Percentiles rank a stretch among this genome's conserved stretches.
These are phyloP conservation scores for Rhinocladiella similis DNA, from an alignment of 2,329 filamentous ascomycete species.

Conservation along the genomic window DNA sequence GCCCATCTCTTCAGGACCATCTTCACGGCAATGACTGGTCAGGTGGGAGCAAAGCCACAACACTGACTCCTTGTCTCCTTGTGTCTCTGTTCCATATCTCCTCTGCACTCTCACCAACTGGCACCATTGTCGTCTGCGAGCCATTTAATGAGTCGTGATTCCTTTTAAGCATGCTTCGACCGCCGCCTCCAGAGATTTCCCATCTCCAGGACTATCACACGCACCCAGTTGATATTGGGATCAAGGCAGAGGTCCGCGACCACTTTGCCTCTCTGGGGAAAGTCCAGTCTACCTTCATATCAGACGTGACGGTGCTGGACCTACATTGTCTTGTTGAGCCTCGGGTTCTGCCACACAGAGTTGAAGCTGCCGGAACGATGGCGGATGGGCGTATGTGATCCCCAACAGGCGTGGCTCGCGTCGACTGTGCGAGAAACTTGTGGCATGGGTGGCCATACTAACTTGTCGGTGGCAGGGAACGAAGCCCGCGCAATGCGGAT, in stretches of 20 bases:
- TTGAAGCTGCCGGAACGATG: constrained; percentile 18
- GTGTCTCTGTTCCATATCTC: background rate
- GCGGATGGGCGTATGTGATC: constrained; percentile 28
- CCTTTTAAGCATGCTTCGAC: constrained; percentile 24
- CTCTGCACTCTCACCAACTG: constrained; percentile 5
- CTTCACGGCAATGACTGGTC: constrained; percentile 21
- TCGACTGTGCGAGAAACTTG: constrained; percentile 1
- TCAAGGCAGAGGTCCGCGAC: constrained; percentile 13
- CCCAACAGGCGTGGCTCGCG: constrained; percentile 11
- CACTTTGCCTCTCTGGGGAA: constrained; percentile 1
- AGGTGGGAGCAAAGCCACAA: constrained; percentile 20
- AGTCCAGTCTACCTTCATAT: background rate
- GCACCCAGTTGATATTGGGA: constrained; percentile 12
- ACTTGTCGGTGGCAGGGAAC: constrained; percentile 51
- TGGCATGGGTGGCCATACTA: constrained; percentile 4
- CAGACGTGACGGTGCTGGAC: no score
- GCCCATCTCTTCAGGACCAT: constrained; percentile 15
- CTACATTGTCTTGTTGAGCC: no score
- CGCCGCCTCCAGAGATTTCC: constrained; percentile 12
- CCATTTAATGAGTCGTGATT: constrained; percentile 1
- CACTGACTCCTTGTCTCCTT: constrained; percentile 10
- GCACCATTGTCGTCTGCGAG: background rate
- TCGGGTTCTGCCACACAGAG: background rate
- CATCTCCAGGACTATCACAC: constrained; percentile 12
- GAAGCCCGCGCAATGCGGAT: constrained; percentile 63